Base-by-base conservation (phyloP, 352 stramenopile genomes). In the Pelagophyceae sp. region DNA sequence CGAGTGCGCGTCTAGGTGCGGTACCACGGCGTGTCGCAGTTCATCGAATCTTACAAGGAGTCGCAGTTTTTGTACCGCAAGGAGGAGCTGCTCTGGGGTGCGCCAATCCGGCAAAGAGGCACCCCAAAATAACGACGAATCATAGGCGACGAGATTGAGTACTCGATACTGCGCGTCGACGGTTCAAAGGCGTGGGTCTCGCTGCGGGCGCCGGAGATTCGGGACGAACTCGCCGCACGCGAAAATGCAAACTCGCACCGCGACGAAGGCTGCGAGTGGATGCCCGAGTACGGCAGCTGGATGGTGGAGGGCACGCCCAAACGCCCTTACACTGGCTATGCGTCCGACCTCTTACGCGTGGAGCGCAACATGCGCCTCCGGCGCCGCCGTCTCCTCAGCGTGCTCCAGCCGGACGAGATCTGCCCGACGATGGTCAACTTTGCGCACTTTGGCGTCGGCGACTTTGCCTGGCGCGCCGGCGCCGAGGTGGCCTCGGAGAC, bases 271-370 rank as follows among this genome's bases (percentile, higher is more conserved):
- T 98, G 93, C 85, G 96, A 88, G 77, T 99, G 95, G 95, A 94
- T 99, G 79, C 96, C 96, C 40, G 97, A 99, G 84, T 99, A 99
- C 83, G 96, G 96, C 58, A 89, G 91, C 19, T 99, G 96, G 95
- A 99, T 99, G 96, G 92, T 99, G n/a, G 97, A 99, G 87, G 93
- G 93, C 61, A 99, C 95, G 72, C 95, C 96, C 79, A 70, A 86
- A 84, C 38, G 67, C 35, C 95, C 96, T 0, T 99, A 99, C 81
- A 87, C 83, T 58, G 93, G 94, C 76, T 98, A 97, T 79, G 94
- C 93, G 19, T 92, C 85, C 65, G 94, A 98, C 81, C 83, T 99
- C 61, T 86, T 93, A 77, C 92, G 96, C 76, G 96, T 99, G 0
- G 96, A 99, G 84, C 84, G 85, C 38, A 99, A 98, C 83, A 99